Base-by-base conservation (phyloP, 192 early-diverging fungal species). In the Helicostylum pulchrum region DNA sequence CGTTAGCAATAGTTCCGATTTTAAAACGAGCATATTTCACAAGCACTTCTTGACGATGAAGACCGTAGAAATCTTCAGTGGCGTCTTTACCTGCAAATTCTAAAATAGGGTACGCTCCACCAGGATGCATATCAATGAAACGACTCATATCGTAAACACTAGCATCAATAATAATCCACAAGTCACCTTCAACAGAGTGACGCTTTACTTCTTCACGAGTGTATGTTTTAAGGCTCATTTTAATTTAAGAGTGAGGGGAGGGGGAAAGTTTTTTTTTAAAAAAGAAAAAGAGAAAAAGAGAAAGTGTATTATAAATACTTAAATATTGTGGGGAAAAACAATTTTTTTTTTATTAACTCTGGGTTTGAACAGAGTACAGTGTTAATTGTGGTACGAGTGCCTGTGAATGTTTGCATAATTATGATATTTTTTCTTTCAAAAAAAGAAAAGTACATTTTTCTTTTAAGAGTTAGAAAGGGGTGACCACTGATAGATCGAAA, bases 61-160 rank as follows among this genome's bases (percentile, higher is more conserved):
- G 53, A 54, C 69, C 69, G 43, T 76, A 76, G 21, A 76, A 76
- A 20, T 44, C 74, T 26, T 65, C 68, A 20, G 88, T 82, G n/a
- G 92, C 92, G 70, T 94, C 92, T 46, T 78, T 83, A 44, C 92
- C 92, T 31, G 89, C 90, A 50, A 88, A 82, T 68, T 90, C 86
- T 19, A 92, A 67, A 34, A 92, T 81, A 55, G 92, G 68, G 50
- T 47, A 48, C 42, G 69, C 73, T 45, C 85, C 85, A 67, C 83
- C 85, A 20, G 83, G 85, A 58, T 85, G 83, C 7, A 83, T 62
- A 46, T 78, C 70, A 62, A 82, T 65, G 66, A 85, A 85, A 53
- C 52, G 66, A 32, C 77, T 85, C 56, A 87, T 72, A 64, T 87
- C 80, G 63, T 83, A 85, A 19, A 87, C 86, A 52, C 78, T 77